Conservation (phyloP, 2,329 filamentous ascomycete genomes). For the Cladobotryum mycophilum region DNA sequence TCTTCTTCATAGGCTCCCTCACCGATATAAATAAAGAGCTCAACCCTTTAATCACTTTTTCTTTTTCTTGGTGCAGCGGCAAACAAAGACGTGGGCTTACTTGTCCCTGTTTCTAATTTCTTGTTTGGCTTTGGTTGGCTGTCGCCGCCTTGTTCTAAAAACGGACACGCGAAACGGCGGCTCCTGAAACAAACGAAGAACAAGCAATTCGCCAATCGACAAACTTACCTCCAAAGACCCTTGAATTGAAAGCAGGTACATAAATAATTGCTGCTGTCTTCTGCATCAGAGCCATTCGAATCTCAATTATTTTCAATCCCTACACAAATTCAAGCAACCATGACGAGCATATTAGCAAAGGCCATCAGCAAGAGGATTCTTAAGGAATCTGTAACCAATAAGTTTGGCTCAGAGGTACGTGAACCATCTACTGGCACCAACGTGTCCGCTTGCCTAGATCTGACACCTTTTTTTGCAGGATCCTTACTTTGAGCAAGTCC, state of each 20-base stretch:
- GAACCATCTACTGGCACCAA: conserved; percentile 2
- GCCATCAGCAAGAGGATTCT: conserved; percentile 51
- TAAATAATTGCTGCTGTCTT: conserved; percentile 7
- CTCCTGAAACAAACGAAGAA: conserved; percentile 19
- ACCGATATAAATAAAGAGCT: too few species aligned
- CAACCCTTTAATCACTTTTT: too few species aligned
- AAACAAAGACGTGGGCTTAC: neutral
- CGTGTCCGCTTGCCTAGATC: conserved; percentile 8
- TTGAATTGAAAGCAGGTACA: conserved; percentile 10
- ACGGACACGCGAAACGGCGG: conserved; percentile 14
- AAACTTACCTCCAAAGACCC: neutral
- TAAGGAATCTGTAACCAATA: conserved; percentile 50
- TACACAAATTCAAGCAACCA: conserved; percentile 21
- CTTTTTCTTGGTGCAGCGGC: neutral
- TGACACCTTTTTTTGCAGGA: conserved; percentile 51
- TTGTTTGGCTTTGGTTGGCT: conserved; percentile 8
- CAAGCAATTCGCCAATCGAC: conserved; percentile 16
- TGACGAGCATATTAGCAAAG: conserved; percentile 50
- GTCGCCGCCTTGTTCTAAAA: conserved; percentile 12
- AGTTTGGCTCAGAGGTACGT: conserved; percentile 50
- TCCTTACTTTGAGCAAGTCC: conserved; percentile 80
- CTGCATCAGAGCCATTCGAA: neutral
- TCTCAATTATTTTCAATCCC: neutral
- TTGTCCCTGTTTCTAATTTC: neutral
- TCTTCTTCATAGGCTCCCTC: neutral